A percentile compares a stretch with the other conserved stretches of the same genome.
Conservation (phyloP, 208 protist species). For the Wallacemonas sp. region DNA sequence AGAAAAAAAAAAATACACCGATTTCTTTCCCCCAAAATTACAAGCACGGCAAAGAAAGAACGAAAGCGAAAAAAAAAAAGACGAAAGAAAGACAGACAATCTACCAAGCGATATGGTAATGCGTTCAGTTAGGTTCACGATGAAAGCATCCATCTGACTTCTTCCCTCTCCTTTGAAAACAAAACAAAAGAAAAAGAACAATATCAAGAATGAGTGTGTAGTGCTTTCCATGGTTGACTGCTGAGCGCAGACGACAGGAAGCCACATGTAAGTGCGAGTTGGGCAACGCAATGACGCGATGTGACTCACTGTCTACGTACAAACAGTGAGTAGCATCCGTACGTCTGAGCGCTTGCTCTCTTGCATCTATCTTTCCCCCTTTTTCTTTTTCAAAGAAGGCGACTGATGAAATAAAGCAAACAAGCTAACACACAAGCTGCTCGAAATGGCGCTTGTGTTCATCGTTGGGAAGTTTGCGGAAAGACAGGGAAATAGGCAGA, state of each 20-base stretch:
- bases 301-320: too few species aligned
- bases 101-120: too few species aligned
- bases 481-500: background rate
- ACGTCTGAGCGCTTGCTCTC: too few species aligned
- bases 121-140: too few species aligned
- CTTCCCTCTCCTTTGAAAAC: background rate
- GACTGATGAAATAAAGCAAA: too few species aligned
- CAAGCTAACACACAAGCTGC: too few species aligned
- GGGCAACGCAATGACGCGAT: background rate
- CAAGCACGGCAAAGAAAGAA: background rate
- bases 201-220: background rate
- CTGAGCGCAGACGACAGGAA: background rate
- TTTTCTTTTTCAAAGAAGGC: background rate
- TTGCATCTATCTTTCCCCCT: background rate
- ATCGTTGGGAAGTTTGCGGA: too few species aligned
- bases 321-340: too few species aligned
- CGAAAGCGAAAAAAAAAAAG: slow-evolving; percentile 19
- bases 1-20: too few species aligned
- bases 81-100: slow-evolving; percentile 12
- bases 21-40: too few species aligned
- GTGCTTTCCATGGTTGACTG: too few species aligned
- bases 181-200: background rate
- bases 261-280: background rate
- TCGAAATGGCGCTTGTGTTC: too few species aligned
- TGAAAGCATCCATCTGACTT: background rate